These are phyloP conservation scores for Fusarium cyanostomum DNA, from an alignment of 2,329 filamentous ascomycete species.

Conservation along the genomic window DNA sequence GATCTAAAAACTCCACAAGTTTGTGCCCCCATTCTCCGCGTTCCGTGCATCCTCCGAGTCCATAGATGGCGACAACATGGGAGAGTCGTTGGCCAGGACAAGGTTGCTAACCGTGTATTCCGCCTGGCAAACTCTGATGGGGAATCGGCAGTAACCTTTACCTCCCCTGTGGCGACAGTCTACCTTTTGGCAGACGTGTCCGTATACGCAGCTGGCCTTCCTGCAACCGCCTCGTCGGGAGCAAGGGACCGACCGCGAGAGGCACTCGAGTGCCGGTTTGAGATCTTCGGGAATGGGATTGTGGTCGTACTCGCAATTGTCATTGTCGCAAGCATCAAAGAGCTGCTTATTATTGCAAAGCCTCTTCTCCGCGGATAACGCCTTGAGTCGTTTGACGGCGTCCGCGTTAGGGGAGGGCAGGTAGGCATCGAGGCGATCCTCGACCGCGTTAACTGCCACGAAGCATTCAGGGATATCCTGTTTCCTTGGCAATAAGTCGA, in stretches of 20 bases:
- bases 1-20: slow-evolving; percentile 14
- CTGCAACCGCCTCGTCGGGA: slow-evolving; percentile 23
- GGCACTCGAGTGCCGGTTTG: slow-evolving; percentile 19
- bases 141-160: slow-evolving; percentile 33
- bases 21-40: slow-evolving; percentile 11
- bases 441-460: slow-evolving; percentile 25
- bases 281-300: slow-evolving; percentile 27
- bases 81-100: not conserved
- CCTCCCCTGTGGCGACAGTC: slow-evolving; percentile 35
- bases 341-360: slow-evolving; percentile 38
- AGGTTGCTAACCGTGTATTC: slow-evolving; percentile 15
- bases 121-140: slow-evolving; percentile 15
- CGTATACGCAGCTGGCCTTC: slow-evolving; percentile 25
- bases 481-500: slow-evolving; percentile 21
- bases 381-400: slow-evolving; percentile 21
- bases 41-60: slow-evolving; percentile 27
- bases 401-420: slow-evolving; percentile 13
- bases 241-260: slow-evolving; percentile 34
- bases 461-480: slow-evolving; percentile 23
- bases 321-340: slow-evolving; percentile 22
- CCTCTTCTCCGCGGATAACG: slow-evolving; percentile 16
- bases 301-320: slow-evolving; percentile 34
- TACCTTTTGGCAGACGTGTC: slow-evolving; percentile 35
- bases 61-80: slow-evolving; percentile 17
- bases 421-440: slow-evolving; percentile 34